These are phyloP conservation scores for Chaetomium cochliodes DNA, from an alignment of 495 filamentous ascomycete genomes.

Conservation along the genomic window DNA sequence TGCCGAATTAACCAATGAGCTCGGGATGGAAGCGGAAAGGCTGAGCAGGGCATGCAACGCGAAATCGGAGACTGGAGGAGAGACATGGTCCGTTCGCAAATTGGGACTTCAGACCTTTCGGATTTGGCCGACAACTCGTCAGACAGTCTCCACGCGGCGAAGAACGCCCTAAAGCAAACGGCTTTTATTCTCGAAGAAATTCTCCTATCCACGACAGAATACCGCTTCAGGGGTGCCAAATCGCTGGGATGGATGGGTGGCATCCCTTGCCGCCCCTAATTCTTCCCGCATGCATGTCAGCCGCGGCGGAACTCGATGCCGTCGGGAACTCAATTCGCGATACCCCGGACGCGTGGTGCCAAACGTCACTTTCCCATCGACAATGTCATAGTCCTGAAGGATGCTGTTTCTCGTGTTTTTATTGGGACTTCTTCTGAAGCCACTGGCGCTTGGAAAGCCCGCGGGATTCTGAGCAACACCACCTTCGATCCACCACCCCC, in stretches of 20 bases:
- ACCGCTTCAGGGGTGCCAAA: neutral
- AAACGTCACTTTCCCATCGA: neutral
- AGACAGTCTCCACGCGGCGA: neutral
- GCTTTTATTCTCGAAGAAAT: neutral
- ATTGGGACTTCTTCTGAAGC: neutral
- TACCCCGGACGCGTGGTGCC: neutral
- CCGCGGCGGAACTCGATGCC: slow-evolving; percentile 3
- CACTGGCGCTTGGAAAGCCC: neutral
- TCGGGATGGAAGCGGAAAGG: neutral
- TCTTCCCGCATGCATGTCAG: neutral
- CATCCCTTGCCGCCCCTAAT: neutral
- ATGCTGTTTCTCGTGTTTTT: neutral
- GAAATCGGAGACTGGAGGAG: neutral
- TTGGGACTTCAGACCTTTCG: neutral
- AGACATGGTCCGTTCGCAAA: neutral
- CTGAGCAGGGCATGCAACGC: slow-evolving; percentile 26
- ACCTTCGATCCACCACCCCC: neutral
- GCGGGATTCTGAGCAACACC: neutral
- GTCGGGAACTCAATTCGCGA: neutral
- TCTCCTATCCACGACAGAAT: neutral
- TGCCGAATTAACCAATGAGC: neutral
- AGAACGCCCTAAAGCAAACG: neutral
- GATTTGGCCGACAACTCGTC: neutral
- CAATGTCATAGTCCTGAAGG: neutral
- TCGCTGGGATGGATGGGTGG: neutral